Base-by-base conservation (phyloP, 202 grass and related monocot genomes). In the Zizania palustris region DNA sequence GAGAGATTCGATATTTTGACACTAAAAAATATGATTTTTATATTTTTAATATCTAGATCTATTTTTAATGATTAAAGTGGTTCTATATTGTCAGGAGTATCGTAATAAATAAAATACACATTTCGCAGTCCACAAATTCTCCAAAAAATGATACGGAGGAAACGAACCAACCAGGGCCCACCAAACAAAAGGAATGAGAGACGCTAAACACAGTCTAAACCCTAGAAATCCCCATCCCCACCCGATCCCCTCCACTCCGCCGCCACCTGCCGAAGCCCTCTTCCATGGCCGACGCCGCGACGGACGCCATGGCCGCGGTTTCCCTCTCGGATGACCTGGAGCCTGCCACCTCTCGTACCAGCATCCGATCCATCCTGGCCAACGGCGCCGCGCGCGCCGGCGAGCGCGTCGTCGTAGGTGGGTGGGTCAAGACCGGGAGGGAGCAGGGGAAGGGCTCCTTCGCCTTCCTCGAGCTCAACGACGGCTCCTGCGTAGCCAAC, bases 381-480 rank as follows among this genome's bases (percentile, higher is more conserved):
- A 82, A 77, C 4, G 91, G 82, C 58, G 78, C 64, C 37, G 69
- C 72, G 4, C 73, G 72, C 12, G 84, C 73, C 5, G 91, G 84
- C 11, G 73, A 86, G 5, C 49, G 69, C 14, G 87, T 90, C 48
- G 60, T 93, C 63, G 87, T 93, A 59, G 90, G 91, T 9, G 90
- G 87, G 1, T 93, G 87, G 90, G 90, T 93, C 12, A 89, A 87
- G 10, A 93, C 87, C 50, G 90, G 90, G 6, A 80, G 91, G 19
- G 87, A 93, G 77, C 87, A 93, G 84, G 91, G 91, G 4, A 85
- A 85, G 45, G 91, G 91, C 7, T 33, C 79, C 15, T 93, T 90
- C 49, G 91, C 91, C 40, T 93, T 93, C 51, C 91, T 93, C 42
- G 91, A 90, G 80, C 53, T 93, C 73, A 93, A 84, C 84, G 90